Evolutionary conservation across 306 rosid species (phyloP).

Genomic region (Cicer yamashitae): DNA sequence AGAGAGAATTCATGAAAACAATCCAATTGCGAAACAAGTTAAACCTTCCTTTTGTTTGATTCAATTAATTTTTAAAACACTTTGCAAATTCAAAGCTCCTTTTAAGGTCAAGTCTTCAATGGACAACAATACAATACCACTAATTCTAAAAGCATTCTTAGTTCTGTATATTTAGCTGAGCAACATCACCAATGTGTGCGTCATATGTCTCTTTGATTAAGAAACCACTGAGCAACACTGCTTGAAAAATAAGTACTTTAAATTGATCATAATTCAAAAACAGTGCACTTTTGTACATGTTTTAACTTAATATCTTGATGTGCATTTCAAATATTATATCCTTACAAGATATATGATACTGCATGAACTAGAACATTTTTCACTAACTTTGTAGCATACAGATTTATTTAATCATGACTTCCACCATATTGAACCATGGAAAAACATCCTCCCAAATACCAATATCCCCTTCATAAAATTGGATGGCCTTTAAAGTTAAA

Average conservation of each 20-base stretch:
- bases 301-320: conserved; percentile 11
- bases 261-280: conserved; percentile 22
- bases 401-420: conserved; percentile 24
- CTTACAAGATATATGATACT: neutral
- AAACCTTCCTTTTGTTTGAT: neutral
- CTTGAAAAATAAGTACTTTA: neutral
- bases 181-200: neutral
- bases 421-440: conserved; percentile 29
- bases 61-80: conserved; percentile 24
- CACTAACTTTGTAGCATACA: conserved; percentile 18
- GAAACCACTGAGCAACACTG: neutral
- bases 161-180: conserved; percentile 13
- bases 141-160: neutral
- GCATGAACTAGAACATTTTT: conserved; percentile 9
- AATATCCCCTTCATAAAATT: neutral
- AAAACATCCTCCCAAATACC: conserved; percentile 14
- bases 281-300: neutral
- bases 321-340: conserved; percentile 12
- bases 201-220: conserved; percentile 2
- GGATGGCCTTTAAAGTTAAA: conserved; percentile 29
- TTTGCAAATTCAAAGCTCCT: conserved; percentile 12
- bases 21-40: conserved; percentile 20
- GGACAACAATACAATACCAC: neutral
- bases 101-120: neutral
- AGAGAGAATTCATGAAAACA: conserved; percentile 20